Conservation (phyloP, 1,139 yeast genomes). For the Pichia sp. region DNA sequence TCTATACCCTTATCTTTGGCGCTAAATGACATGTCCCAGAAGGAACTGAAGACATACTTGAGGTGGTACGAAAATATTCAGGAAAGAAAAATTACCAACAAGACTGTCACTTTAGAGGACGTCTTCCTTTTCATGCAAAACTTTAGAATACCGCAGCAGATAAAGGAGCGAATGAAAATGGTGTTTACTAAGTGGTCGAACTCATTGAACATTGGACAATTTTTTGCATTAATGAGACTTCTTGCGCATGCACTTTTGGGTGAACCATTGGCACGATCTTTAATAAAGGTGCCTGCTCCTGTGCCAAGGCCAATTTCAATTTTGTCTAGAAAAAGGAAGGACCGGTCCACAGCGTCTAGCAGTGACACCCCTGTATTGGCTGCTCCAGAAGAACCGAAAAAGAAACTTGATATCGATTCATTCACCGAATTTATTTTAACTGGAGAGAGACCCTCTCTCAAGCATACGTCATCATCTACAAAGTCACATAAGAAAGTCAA, state of each 20-base stretch:
- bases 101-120: slow-evolving; percentile 53
- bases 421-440: slow-evolving; percentile 72
- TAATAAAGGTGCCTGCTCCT: slow-evolving; percentile 50
- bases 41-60: slow-evolving; percentile 67
- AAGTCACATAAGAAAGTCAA: slow-evolving; percentile 52
- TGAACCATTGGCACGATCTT: slow-evolving; percentile 44
- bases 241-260: slow-evolving; percentile 55
- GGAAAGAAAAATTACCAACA: slow-evolving; percentile 45
- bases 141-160: slow-evolving; percentile 46
- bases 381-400: slow-evolving; percentile 18
- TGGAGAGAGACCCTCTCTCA: slow-evolving; percentile 54
- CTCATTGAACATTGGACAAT: slow-evolving; percentile 67
- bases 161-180: slow-evolving; percentile 43
- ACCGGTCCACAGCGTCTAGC: slow-evolving; percentile 14
- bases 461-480: slow-evolving; percentile 18
- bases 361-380: slow-evolving; percentile 25
- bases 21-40: slow-evolving; percentile 55
- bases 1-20: slow-evolving; percentile 55
- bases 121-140: slow-evolving; percentile 61
- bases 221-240: slow-evolving; percentile 65
- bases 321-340: slow-evolving; percentile 48
- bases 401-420: slow-evolving; percentile 60
- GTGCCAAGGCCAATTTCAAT: slow-evolving; percentile 70
- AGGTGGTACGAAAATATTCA: slow-evolving; percentile 75
- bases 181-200: slow-evolving; percentile 43